Evolutionary conservation across 1,284 basidiomycete species (phyloP).

Genomic region (Phylloboletellus chloephorus): DNA sequence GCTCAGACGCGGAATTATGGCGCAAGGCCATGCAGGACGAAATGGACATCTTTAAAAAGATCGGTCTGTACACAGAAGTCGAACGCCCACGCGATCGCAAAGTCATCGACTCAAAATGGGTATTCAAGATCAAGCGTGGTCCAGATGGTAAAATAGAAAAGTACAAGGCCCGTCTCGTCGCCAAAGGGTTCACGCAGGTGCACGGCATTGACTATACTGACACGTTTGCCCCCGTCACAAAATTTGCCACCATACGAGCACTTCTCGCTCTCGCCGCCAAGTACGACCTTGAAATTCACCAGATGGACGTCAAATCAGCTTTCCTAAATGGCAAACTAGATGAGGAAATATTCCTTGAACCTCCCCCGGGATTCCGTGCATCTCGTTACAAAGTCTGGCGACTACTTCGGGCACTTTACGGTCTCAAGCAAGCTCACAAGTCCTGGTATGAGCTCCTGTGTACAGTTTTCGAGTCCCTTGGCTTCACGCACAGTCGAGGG

Average conservation of each 20-base stretch:
- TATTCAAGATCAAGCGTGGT: slow-evolving; percentile 31
- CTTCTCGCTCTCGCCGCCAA: slow-evolving; percentile 2
- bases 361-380: neutral
- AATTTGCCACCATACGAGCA: neutral
- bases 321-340: neutral
- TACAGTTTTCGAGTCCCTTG: neutral
- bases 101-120: slow-evolving; percentile 28
- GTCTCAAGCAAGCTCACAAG: slow-evolving; percentile 23
- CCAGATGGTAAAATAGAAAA: slow-evolving; percentile 26
- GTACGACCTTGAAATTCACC: slow-evolving; percentile 9
- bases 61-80: neutral
- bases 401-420: slow-evolving; percentile 15
- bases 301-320: slow-evolving; percentile 17
- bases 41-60: neutral
- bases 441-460: slow-evolving; percentile 12
- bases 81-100: neutral
- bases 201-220: neutral
- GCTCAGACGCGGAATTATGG: neutral
- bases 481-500: neutral
- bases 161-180: slow-evolving; percentile 8
- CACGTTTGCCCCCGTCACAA: neutral
- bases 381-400: neutral
- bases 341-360: neutral
- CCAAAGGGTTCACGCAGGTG: neutral
- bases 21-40: neutral